Evolutionary conservation across 2,329 filamentous ascomycete species (phyloP).

Genomic region (Rosellinia necatrix): DNA sequence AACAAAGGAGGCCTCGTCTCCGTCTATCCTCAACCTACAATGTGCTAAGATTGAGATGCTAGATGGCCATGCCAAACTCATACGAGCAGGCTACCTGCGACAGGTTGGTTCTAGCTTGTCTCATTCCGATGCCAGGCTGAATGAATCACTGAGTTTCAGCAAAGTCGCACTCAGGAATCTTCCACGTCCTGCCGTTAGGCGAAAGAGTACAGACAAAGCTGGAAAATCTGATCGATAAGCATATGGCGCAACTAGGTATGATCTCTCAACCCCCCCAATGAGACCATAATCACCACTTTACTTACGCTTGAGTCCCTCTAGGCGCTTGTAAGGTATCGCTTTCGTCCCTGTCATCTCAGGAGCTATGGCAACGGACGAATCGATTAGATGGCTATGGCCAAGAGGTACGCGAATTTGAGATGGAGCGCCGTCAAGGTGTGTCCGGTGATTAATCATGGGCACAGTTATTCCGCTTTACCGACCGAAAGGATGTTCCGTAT

Average conservation of each 20-base stretch:
- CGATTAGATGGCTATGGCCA: conserved; percentile 72
- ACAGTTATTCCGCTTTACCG: conserved; percentile 78
- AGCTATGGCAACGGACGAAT: conserved; percentile 83
- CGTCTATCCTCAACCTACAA: background rate
- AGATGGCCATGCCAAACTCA: conserved; percentile 70
- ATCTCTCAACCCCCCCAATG: background rate
- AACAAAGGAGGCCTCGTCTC: conserved; percentile 16
- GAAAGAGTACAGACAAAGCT: conserved; percentile 87
- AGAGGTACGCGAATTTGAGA: conserved; percentile 59
- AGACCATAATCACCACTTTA: background rate
- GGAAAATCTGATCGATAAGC: conserved; percentile 81
- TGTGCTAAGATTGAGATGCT: conserved; percentile 31
- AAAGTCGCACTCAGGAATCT: conserved; percentile 81
- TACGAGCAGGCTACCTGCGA: conserved; percentile 74
- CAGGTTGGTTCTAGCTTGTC: conserved; percentile 55
- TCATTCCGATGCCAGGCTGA: background rate
- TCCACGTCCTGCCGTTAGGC: conserved; percentile 88
- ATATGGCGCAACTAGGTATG: conserved; percentile 78
- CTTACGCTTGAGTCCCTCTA: conserved; percentile 25
- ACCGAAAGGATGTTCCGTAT: conserved; percentile 75
- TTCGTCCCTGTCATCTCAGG: conserved; percentile 83
- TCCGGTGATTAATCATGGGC: conserved; percentile 30
- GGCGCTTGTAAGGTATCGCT: conserved; percentile 62
- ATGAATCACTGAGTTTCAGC: conserved; percentile 15
- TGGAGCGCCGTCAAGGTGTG: background rate